Base-by-base conservation (phyloP, 805 yeast species). In the Myxozyma vanderwaltii region DNA sequence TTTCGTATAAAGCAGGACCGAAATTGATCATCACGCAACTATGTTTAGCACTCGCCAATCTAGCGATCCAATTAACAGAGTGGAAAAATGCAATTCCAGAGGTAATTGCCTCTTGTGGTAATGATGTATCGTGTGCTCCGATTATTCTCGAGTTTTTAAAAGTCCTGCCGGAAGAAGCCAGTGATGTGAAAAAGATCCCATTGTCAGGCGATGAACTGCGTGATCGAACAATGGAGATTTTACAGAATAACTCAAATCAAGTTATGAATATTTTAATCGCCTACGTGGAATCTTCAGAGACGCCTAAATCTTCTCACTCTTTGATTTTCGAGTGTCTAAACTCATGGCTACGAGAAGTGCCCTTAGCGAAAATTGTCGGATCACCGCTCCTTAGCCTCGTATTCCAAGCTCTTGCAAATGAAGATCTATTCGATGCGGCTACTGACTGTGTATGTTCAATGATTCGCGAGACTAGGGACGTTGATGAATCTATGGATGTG, bases 341-440 rank as follows among this genome's bases (percentile, higher is more conserved):
- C 66, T 87, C 95, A 21, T 94, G 99, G 99, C 85, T 94, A 60
- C 81, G 80, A 63, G 99, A 95, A 71, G 83, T 90, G 50, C 88
- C 92, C 2, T 79, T 92, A 27, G 85, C 82, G 53, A 80, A 83
- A 49, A 76, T 94, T n/a, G 74, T 92, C 44, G 74, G 81, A 8
- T 77, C 83, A 19, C 82, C 94, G 1, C 75, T 94, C 43, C 82
- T 91, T 24, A 76, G 81, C 6, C 75, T 91, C 60, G 81, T 91
- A 29, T 88, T 91, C 72, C 79, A 79, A 51, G 83, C 89, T 0
- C 73, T 86, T 39, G 61, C 74, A 7, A 73, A 75, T 48, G 87
- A 84, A 31, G 85, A 82, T 15, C 81, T 89, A 1, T 90, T 91
- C 68, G 97, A 92, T 51, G 84, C 86, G 7, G 86, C 97, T 0